phyloP scores from a whole-genome alignment of 2,329 filamentous ascomycete species.

The Teratosphaeria destructans region DNA sequence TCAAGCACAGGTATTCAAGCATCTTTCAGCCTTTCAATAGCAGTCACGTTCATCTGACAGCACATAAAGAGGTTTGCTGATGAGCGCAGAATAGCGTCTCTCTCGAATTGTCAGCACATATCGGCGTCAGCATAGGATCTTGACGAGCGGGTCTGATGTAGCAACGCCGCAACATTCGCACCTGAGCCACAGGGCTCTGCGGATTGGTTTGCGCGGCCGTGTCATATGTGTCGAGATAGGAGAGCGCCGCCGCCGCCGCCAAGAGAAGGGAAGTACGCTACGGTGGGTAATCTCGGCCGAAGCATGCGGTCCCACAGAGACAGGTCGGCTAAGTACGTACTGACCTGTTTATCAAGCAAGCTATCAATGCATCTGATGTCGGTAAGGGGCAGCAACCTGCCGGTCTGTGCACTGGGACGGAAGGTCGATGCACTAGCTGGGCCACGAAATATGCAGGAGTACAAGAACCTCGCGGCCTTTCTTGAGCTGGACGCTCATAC shows the following conservation, averaged over 20 bases:
- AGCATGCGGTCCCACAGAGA: not conserved
- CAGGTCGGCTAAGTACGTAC: not conserved
- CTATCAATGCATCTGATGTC: not conserved
- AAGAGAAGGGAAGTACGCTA: not conserved
- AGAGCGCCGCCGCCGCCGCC: not conserved
- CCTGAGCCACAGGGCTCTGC: too few relatives aligned
- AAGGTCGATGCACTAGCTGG: not conserved
- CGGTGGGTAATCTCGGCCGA: not conserved
- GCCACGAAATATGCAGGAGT: too few relatives aligned
- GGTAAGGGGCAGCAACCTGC: not conserved
- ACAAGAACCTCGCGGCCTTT: too few relatives aligned
- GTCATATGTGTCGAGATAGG: not conserved
- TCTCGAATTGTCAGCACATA: too few relatives aligned
- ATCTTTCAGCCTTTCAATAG: too few relatives aligned
- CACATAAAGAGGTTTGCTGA: too few relatives aligned
- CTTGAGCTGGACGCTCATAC: not conserved
- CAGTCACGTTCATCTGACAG: too few relatives aligned
- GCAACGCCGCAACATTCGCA: too few relatives aligned
- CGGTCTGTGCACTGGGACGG: not conserved
- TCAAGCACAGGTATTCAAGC: too few relatives aligned
- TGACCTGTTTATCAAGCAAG: not conserved
- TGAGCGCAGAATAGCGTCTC: too few relatives aligned
- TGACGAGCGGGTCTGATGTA: too few relatives aligned
- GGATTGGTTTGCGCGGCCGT: not conserved
- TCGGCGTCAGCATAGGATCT: too few relatives aligned